A percentile compares a stretch with the other conserved stretches of the same genome.
Conservation (phyloP, 768 basidiomycete species). For the Mycena maculata region DNA sequence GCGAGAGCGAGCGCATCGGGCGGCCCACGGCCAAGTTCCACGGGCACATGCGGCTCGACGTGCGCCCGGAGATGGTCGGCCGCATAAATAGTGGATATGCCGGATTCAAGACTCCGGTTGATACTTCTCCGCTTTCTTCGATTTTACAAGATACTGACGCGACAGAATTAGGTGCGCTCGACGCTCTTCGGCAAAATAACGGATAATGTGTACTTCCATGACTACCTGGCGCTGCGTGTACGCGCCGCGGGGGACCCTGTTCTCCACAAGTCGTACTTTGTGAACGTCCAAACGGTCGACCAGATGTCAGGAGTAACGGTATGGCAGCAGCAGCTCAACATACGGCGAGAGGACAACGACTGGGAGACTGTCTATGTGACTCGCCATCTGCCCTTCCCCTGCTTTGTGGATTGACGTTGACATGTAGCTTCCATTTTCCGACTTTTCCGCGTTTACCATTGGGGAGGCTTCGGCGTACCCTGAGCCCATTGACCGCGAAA, state of each 20-base stretch:
- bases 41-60: conserved; percentile 80
- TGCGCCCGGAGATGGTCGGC: conserved; percentile 73
- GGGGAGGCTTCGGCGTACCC: conserved; percentile 78
- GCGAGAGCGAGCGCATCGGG: conserved; percentile 57
- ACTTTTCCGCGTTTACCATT: conserved; percentile 79
- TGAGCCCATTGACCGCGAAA: conserved; percentile 80
- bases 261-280: conserved; percentile 88
- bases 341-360: conserved; percentile 67
- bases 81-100: conserved; percentile 89
- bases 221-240: conserved; percentile 84
- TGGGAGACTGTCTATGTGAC: conserved; percentile 89
- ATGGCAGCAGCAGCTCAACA: conserved; percentile 96
- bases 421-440: conserved; percentile 81
- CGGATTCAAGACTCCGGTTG: conserved; percentile 87
- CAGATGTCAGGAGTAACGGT: conserved; percentile 78
- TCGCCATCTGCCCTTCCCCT: conserved; percentile 33
- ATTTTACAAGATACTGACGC: not conserved
- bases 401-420: conserved; percentile 21
- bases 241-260: conserved; percentile 81
- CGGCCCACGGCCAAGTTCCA: conserved; percentile 75
- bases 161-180: conserved; percentile 67
- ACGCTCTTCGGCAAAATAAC: conserved; percentile 87
- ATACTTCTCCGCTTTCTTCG: conserved; percentile 28
- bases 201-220: conserved; percentile 86
- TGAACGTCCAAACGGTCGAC: conserved; percentile 93